Evolutionary conservation across 768 basidiomycete species (phyloP).

Genomic region (Suillus americanus): DNA sequence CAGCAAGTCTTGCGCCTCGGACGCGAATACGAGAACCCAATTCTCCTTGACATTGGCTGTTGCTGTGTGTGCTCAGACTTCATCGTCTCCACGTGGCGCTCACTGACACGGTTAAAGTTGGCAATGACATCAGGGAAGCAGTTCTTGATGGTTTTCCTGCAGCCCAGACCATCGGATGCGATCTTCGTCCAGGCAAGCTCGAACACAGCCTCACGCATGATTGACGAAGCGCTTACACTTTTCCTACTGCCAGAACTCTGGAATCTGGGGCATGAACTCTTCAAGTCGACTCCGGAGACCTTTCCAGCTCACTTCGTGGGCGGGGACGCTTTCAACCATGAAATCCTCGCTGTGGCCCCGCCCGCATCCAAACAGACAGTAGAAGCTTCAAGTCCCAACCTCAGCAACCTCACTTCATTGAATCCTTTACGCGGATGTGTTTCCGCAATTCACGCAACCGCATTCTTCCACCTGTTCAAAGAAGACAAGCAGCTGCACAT

Average conservation of each 20-base stretch:
- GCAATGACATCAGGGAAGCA: slow-evolving; percentile 36
- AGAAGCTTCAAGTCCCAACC: slow-evolving; percentile 18
- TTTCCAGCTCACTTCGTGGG: slow-evolving; percentile 53
- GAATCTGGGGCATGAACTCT: slow-evolving; percentile 59
- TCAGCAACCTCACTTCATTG: slow-evolving; percentile 37
- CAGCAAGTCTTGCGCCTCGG: slow-evolving; percentile 29
- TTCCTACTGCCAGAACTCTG: slow-evolving; percentile 47
- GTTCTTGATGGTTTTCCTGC: slow-evolving; percentile 38
- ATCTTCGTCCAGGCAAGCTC: slow-evolving; percentile 32
- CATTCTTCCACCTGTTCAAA: slow-evolving; percentile 49
- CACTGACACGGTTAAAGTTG: slow-evolving; percentile 24
- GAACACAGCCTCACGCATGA: too few relatives aligned
- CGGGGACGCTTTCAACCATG: slow-evolving; percentile 51
- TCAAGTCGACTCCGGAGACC: slow-evolving; percentile 46
- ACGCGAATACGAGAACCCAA: slow-evolving; percentile 27
- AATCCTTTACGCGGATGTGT: slow-evolving; percentile 44
- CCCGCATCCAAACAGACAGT: slow-evolving; percentile 24
- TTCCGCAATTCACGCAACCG: slow-evolving; percentile 46
- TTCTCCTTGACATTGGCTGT: slow-evolving; percentile 42
- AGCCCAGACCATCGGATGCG: slow-evolving; percentile 32
- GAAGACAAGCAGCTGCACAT: slow-evolving; percentile 39
- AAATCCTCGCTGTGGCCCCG: slow-evolving; percentile 34
- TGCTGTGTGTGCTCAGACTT: slow-evolving; percentile 30
- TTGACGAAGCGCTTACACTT: background rate
- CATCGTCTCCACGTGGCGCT: background rate